These are phyloP conservation scores for Gautieria morchelliformis DNA, from an alignment of 768 basidiomycete genomes.

Conservation along the genomic window DNA sequence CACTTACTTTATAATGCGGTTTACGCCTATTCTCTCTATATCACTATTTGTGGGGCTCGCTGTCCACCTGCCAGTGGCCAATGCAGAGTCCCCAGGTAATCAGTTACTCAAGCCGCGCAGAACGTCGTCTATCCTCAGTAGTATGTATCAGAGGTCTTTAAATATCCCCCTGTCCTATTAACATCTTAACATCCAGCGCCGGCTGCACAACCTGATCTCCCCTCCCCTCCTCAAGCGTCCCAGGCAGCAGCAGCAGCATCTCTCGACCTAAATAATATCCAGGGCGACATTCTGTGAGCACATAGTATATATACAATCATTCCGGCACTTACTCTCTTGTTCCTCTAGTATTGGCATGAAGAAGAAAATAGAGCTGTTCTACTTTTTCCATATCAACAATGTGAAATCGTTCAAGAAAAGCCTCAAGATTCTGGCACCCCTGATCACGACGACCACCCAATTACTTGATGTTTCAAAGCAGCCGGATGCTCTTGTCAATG, in stretches of 20 bases:
- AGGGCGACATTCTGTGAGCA: not conserved
- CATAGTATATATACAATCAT: not conserved
- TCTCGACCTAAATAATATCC: not conserved
- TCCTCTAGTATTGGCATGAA: slow-evolving; percentile 17
- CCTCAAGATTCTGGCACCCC: slow-evolving; percentile 5
- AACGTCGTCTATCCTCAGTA: not conserved
- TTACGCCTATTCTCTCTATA: not conserved
- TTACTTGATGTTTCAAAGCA: slow-evolving; percentile 18
- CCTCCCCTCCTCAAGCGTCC: not conserved
- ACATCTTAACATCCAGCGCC: not conserved
- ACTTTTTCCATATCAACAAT: slow-evolving; percentile 19
- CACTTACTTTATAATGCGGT: no score
- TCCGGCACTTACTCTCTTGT: not conserved
- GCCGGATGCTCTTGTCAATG: slow-evolving; percentile 15
- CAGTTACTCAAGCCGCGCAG: not conserved
- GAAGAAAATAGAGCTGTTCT: slow-evolving; percentile 15
- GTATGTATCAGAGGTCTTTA: not conserved
- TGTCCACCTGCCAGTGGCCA: not conserved
- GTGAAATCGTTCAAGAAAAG: slow-evolving; percentile 14
- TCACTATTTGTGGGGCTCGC: not conserved
- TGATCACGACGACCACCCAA: slow-evolving; percentile 36
- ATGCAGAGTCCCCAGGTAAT: not conserved
- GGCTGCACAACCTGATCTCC: not conserved
- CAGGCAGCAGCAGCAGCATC: not conserved
- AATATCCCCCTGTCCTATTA: not conserved